Base-by-base conservation (phyloP, 2,329 filamentous ascomycete genomes). In the Diaporthe velutina region DNA sequence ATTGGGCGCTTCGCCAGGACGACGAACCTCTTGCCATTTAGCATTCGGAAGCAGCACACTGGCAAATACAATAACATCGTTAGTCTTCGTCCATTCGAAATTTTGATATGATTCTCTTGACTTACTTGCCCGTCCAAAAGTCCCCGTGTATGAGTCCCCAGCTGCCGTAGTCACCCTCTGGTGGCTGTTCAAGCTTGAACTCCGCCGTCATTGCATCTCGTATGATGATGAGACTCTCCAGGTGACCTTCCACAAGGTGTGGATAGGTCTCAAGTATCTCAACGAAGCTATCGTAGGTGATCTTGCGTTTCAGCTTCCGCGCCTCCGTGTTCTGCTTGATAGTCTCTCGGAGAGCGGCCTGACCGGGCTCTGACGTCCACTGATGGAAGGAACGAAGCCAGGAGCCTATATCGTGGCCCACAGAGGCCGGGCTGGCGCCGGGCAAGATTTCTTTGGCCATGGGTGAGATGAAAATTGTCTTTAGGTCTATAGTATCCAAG, bases 41-140 rank as follows among this genome's bases (percentile, higher is more conserved):
- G 19, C 17, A 60, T 71, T 50, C 1, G 54, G 28, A 25, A 71
- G 40, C 22, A 71, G n/a, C 6, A 73, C 38, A 17, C 60, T 68
- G 70, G 13, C 1, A 6, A 1, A 5, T 3, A 6, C 1, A 12
- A 28, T 7, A 22, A 2, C 4, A 9, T 52, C 4, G 12, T 30
- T 5, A 25, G 25, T 2, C 12, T 42, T 13, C 2, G 7, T n/a
- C n/a, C n/a, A n/a, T 19, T 35, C 17, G 33, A 10, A 4, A 38
- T n/a, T 25, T 17, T 15, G 2, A 13, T 4, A n/a, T 35, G 17
- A 25, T 19, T 38, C 5, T 15, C 4, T 19, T 22, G 28, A 79
- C 84, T 55, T 82, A 86, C 84, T 86, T 86, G 6, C 83, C 84
- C 7, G 82, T 80, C 82, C 84, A 86, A 58, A 86, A 84, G 72